These are phyloP conservation scores for Solanum etuberosum DNA, from an alignment of 257 asterid genomes.

Conservation along the genomic window DNA sequence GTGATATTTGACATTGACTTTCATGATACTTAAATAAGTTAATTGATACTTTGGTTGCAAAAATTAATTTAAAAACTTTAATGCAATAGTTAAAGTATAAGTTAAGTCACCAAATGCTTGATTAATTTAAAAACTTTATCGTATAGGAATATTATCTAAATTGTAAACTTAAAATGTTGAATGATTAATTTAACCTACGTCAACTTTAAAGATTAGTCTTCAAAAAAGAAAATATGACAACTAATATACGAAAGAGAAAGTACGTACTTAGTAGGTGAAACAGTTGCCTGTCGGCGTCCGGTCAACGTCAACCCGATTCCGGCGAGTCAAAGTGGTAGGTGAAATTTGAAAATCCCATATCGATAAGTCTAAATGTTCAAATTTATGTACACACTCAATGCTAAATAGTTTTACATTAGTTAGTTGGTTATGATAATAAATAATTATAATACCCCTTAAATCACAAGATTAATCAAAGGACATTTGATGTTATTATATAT, in stretches of 20 bases:
- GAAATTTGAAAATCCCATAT: conserved; percentile 4
- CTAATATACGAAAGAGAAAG: background rate
- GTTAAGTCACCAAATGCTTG: too few relatives aligned
- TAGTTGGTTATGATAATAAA: background rate
- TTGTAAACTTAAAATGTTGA: background rate
- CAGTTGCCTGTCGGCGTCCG: background rate
- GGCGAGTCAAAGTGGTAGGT: conserved; percentile 24
- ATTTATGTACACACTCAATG: background rate
- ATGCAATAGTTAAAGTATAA: background rate
- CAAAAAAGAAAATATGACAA: too few relatives aligned
- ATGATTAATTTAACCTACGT: background rate
- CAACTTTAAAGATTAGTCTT: background rate
- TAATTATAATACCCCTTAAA: background rate
- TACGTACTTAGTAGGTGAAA: conserved; percentile 1
- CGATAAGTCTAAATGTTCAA: background rate
- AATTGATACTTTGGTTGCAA: background rate
- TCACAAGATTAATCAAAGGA: background rate
- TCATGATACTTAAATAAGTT: background rate
- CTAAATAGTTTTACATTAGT: background rate
- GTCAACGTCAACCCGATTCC: background rate
- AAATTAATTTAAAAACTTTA: background rate
- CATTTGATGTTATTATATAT: background rate
- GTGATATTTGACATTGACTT: background rate
- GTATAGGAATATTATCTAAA: background rate
- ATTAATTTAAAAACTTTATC: too few relatives aligned